Evolutionary conservation across 331 rosid species (phyloP).

Genomic region (Stylosanthes scabra): DNA sequence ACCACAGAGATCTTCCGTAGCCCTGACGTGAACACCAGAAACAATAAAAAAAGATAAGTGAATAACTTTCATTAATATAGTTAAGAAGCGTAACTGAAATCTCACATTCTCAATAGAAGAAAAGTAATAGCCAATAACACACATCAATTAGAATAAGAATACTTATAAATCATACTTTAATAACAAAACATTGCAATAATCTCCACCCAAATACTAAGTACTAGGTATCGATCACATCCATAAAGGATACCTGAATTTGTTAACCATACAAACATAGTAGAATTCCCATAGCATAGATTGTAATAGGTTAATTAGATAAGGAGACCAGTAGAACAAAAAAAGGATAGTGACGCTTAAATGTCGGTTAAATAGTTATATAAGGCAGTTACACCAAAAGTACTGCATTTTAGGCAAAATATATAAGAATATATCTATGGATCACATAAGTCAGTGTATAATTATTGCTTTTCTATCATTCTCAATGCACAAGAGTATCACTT

Average conservation of each 20-base stretch:
- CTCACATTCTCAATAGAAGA: constrained; percentile 5
- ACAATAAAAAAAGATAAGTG: constrained; percentile 22
- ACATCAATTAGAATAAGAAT: constrained; percentile 2
- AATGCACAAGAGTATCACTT: no score
- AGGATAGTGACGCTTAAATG: no score
- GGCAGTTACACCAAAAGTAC: no score
- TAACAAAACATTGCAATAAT: background rate
- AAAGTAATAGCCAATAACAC: constrained; percentile 9
- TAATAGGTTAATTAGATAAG: no score
- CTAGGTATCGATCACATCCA: no score
- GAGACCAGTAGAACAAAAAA: no score
- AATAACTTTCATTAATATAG: constrained; percentile 34
- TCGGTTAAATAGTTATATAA: no score
- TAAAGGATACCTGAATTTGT: background rate
- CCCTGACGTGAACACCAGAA: constrained; percentile 64
- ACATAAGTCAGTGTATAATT: no score
- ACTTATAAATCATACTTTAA: constrained; percentile 12
- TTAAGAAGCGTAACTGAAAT: constrained; percentile 13
- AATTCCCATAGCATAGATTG: constrained; percentile 42
- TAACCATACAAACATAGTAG: constrained; percentile 5
- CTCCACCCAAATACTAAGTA: constrained; percentile 11
- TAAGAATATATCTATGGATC: no score
- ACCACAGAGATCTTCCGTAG: constrained; percentile 92
- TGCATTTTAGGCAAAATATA: no score
- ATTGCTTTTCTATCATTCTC: no score